phyloP scores from a whole-genome alignment of 331 rosid genomes.

The Cucumis variabilis region DNA sequence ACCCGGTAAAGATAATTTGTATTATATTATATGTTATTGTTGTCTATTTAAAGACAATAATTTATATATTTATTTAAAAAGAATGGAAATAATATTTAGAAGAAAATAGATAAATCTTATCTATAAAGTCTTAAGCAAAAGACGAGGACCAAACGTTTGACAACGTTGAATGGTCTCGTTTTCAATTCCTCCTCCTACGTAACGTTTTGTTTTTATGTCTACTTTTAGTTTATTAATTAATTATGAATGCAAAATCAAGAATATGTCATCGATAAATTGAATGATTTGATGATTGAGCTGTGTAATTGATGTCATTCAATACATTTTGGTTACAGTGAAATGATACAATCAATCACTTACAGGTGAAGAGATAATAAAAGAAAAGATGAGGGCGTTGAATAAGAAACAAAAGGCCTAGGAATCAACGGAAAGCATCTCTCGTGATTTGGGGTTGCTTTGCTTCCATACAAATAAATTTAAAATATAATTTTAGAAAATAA shows the following conservation, averaged over 20 bases:
- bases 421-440: not conserved
- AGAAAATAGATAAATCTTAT: not conserved
- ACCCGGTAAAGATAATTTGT: no score
- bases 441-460: not conserved
- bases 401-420: not conserved
- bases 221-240: not conserved
- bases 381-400: not conserved
- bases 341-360: no score
- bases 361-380: not conserved
- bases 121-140: not conserved
- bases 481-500: no score
- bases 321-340: no score
- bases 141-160: slow-evolving; percentile 14
- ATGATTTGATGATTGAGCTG: no score
- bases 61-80: no score
- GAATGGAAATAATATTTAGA: not conserved
- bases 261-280: no score
- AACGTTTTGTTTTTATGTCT: not conserved
- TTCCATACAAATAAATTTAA: no score
- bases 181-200: not conserved
- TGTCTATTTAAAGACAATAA: not conserved
- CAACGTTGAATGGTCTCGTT: not conserved
- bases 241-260: slow-evolving; percentile 22
- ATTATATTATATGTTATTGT: no score
- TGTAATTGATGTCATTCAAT: no score